Evolutionary conservation across 805 yeast genomes (phyloP), one percentile per base, ranked within the genome.

Genomic region (Candida sanyiensis): DNA sequence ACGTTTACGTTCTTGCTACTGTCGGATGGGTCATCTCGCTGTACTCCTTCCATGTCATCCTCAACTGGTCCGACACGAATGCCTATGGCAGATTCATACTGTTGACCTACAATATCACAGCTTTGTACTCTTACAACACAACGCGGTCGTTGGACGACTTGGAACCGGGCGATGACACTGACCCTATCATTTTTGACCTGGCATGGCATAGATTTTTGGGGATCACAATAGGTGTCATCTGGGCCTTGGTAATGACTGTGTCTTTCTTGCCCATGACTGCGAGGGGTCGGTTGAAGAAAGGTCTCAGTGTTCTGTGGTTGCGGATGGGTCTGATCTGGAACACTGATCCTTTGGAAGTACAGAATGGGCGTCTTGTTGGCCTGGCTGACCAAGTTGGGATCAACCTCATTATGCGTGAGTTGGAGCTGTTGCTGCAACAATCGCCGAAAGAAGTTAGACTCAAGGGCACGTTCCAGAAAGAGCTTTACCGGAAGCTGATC

Each of bases 271-370:
- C 95, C 4, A 78, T 77, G 53, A 78, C 86, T 52, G 95, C 95
- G 1, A 66, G 95, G 33, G 66, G 75, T 11, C 63, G 87, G 34
- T 61, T 85, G 43, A 76, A 83, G 42, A 66, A 68, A 20, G 85
- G 86, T 0, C 54, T 85, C 17, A 73, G 86, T 1, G 62, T 78
- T 3, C 64, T 84, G 17, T 86, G 95, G 95, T 63, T 86, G 28
- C 65, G 88, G 31, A 70, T 85, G 71, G 95, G 95, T 1, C 70
- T 86, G 17, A 69, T 79, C 7, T 85, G 94, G 95, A 80, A 80
- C 48, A 64, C 78, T 35, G 90, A 83, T 47, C 87, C 89, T 2
- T 60, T 85, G 44, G 72, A 68, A 13, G 59, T 56, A n/a, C 51
- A 50, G 18, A 54, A 58, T 25, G 58, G 35, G 5, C 34, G 36